These are phyloP conservation scores for Pseudognaphalium luteoalbum DNA, from an alignment of 129 eudicot genomes.

Conservation along the genomic window DNA sequence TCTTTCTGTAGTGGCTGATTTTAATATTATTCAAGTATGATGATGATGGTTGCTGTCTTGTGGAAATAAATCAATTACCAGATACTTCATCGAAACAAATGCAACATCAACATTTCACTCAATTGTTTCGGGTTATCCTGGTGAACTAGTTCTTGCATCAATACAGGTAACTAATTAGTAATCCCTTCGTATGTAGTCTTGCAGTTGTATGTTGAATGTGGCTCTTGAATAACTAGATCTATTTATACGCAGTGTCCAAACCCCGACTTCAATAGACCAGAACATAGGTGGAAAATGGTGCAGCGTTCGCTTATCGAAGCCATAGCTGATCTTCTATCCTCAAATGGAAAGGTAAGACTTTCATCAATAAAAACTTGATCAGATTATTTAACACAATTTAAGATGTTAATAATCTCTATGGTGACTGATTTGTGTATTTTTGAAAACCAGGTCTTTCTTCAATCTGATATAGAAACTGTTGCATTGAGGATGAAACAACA, in stretches of 20 bases:
- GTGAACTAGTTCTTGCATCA: slow-evolving; percentile 67
- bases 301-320: slow-evolving; percentile 72
- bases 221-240: slow-evolving; percentile 16
- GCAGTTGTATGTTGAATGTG: background rate
- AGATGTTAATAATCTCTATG: background rate
- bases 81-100: slow-evolving; percentile 79
- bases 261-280: slow-evolving; percentile 83
- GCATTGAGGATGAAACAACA: slow-evolving; percentile 73
- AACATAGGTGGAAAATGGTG: slow-evolving; percentile 82
- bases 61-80: slow-evolving; percentile 23
- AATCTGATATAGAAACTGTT: slow-evolving; percentile 78
- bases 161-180: slow-evolving; percentile 57
- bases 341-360: slow-evolving; percentile 56
- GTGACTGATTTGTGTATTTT: slow-evolving; percentile 1
- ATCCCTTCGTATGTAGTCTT: background rate
- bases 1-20: background rate
- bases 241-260: slow-evolving; percentile 71
- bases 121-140: slow-evolving; percentile 79
- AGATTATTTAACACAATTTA: background rate
- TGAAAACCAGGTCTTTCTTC: slow-evolving; percentile 70
- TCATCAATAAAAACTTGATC: no score
- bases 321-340: slow-evolving; percentile 53
- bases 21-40: background rate
- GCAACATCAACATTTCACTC: slow-evolving; percentile 82
- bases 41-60: background rate